Evolutionary conservation across 1,284 basidiomycete species (phyloP).

Genomic region (Fistulinella cinereoalba): DNA sequence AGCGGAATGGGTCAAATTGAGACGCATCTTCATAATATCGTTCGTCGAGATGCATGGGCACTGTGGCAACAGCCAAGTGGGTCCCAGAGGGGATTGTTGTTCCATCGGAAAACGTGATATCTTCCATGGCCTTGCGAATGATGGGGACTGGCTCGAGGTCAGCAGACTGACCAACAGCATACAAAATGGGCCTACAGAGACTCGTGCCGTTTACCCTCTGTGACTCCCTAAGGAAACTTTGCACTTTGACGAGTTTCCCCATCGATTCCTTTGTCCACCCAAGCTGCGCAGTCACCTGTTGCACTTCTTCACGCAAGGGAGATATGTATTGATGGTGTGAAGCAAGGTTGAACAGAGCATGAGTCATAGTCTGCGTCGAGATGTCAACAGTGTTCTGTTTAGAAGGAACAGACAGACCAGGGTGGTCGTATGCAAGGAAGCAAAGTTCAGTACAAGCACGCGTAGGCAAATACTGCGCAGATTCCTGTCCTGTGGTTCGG

Average conservation of each 20-base stretch:
- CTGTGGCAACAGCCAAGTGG: conserved; percentile 32
- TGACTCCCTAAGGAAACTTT: conserved; percentile 44
- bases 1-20: conserved; percentile 40
- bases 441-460: conserved; percentile 45
- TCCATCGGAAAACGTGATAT: conserved; percentile 43
- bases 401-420: conserved; percentile 28
- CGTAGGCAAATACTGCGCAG: conserved; percentile 36
- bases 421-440: conserved; percentile 41
- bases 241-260: conserved; percentile 35
- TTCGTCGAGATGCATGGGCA: conserved; percentile 37
- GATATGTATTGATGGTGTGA: conserved; percentile 37
- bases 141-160: conserved; percentile 31
- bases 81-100: conserved; percentile 40
- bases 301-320: conserved; percentile 38
- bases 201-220: conserved; percentile 35
- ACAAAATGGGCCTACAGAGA: conserved; percentile 24
- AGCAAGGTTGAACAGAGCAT: conserved; percentile 39
- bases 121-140: conserved; percentile 35
- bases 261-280: conserved; percentile 41
- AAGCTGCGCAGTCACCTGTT: conserved; percentile 26
- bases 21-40: conserved; percentile 32
- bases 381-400: not conserved
- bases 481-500: conserved; percentile 31
- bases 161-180: not conserved
- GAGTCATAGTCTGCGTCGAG: conserved; percentile 33